These are phyloP conservation scores for Chrysanthemum makinoi DNA, from an alignment of 129 eudicot species.

Conservation along the genomic window DNA sequence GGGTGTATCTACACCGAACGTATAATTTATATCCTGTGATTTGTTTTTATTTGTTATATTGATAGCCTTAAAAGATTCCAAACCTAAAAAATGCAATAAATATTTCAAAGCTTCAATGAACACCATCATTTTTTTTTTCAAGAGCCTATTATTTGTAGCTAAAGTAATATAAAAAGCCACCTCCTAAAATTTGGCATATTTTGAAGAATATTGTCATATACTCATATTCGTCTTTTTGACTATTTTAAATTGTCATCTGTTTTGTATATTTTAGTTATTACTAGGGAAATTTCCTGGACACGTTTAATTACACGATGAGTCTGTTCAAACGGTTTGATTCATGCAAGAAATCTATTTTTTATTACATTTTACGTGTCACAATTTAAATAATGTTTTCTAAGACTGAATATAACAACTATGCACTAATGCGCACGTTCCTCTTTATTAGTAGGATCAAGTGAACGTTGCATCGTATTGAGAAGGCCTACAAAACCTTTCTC, in stretches of 20 bases:
- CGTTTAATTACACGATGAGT: not conserved
- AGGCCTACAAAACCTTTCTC: too few relatives aligned
- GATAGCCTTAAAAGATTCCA: slow-evolving; percentile 25
- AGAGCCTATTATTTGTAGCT: slow-evolving; percentile 17
- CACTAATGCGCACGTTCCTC: too few relatives aligned
- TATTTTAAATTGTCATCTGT: slow-evolving; percentile 2
- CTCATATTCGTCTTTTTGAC: not conserved
- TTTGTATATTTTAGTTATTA: not conserved
- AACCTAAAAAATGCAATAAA: slow-evolving; percentile 8
- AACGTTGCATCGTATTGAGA: too few relatives aligned
- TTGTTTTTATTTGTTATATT: not conserved
- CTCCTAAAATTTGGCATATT: slow-evolving; percentile 35
- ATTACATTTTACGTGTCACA: not conserved
- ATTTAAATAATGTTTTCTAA: too few relatives aligned
- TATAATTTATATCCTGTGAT: not conserved
- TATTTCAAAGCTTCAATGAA: slow-evolving; percentile 19
- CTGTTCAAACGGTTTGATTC: not conserved
- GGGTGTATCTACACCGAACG: not conserved
- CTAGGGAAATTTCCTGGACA: not conserved
- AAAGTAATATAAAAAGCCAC: slow-evolving; percentile 34
- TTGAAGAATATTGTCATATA: slow-evolving; percentile 25
- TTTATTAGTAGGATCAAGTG: rapidly evolving
- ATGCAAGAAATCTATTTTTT: not conserved
- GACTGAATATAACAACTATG: too few relatives aligned
- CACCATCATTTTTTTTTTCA: slow-evolving; percentile 24